Percentiles rank a stretch among this genome's conserved stretches.
These are phyloP conservation scores for Ceratobasidium sp. DNA, from an alignment of 1,284 basidiomycete species.

Conservation along the genomic window DNA sequence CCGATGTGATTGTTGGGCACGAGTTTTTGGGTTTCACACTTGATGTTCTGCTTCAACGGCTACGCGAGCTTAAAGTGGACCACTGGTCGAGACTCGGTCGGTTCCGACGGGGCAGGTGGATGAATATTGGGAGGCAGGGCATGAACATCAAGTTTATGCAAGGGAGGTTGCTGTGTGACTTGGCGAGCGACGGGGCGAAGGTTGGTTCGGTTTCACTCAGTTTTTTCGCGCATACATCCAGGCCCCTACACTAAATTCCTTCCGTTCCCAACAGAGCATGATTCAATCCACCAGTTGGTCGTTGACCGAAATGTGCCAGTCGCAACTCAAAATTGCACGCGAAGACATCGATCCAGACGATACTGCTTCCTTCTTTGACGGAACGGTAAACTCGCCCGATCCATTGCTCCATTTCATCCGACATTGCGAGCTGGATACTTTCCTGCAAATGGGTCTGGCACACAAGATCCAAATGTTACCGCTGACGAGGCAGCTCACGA, in stretches of 20 bases:
- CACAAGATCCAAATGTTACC: conserved; percentile 90
- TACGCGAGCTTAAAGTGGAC: conserved; percentile 90
- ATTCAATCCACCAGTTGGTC: conserved; percentile 98
- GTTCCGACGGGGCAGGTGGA: conserved; percentile 86
- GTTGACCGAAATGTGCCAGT: conserved; percentile 94
- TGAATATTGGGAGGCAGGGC: conserved; percentile 82
- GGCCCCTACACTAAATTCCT: not conserved
- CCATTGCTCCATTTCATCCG: conserved; percentile 88
- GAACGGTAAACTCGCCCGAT: conserved; percentile 81
- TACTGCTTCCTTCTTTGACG: conserved; percentile 91
- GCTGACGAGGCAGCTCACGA: conserved; percentile 94
- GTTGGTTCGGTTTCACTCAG: conserved; percentile 59
- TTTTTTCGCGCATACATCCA: not conserved
- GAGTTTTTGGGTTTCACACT: conserved; percentile 94
- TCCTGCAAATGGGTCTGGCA: conserved; percentile 96
- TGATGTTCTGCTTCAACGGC: conserved; percentile 91
- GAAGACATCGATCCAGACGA: conserved; percentile 98
- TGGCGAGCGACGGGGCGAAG: conserved; percentile 95
- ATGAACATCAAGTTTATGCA: conserved; percentile 86
- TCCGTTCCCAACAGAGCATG: conserved; percentile 73
- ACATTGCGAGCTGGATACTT: conserved; percentile 94
- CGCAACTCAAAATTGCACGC: conserved; percentile 86
- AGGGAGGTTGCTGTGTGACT: conserved; percentile 91
- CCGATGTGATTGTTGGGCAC: conserved; percentile 95
- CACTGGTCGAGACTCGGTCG: conserved; percentile 96